phyloP scores from a whole-genome alignment of 2,329 filamentous ascomycete genomes.

The Fusarium nematophilum region DNA sequence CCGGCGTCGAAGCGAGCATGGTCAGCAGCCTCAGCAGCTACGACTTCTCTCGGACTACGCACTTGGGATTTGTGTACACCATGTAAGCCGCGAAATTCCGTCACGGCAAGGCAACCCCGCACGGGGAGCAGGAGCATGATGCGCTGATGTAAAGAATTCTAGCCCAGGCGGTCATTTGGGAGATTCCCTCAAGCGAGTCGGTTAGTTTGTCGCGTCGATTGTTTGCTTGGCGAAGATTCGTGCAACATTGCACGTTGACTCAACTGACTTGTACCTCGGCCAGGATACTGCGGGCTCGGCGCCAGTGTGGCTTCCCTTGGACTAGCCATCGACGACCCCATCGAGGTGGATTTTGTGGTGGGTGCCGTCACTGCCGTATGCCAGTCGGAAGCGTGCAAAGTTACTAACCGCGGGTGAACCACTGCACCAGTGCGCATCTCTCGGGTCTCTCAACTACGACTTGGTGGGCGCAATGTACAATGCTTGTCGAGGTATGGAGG shows the following conservation, averaged over 20 bases:
- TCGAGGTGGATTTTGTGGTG: slow-evolving; percentile 81
- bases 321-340: slow-evolving; percentile 62
- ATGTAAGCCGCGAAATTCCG: slow-evolving; percentile 66
- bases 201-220: slow-evolving; percentile 40
- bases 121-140: slow-evolving; percentile 13
- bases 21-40: slow-evolving; percentile 78
- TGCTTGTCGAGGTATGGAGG: slow-evolving; percentile 62
- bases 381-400: slow-evolving; percentile 18
- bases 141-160: slow-evolving; percentile 26
- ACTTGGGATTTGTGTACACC: slow-evolving; percentile 85
- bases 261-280: too few species aligned
- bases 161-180: slow-evolving; percentile 52
- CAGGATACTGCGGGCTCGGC: slow-evolving; percentile 81
- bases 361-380: slow-evolving; percentile 45
- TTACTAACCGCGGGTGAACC: slow-evolving; percentile 30
- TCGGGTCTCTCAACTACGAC: slow-evolving; percentile 78
- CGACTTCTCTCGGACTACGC: slow-evolving; percentile 79
- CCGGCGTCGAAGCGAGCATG: slow-evolving; percentile 72
- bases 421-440: slow-evolving; percentile 74
- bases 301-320: slow-evolving; percentile 73
- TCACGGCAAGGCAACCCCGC: slow-evolving; percentile 10
- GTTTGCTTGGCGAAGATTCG: slow-evolving; percentile 16
- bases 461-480: slow-evolving; percentile 70
- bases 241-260: slow-evolving; percentile 31
- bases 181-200: slow-evolving; percentile 44